Evolutionary conservation across 2,329 filamentous ascomycete species (phyloP).

Genomic region (Allantophomopsis cytisporea): DNA sequence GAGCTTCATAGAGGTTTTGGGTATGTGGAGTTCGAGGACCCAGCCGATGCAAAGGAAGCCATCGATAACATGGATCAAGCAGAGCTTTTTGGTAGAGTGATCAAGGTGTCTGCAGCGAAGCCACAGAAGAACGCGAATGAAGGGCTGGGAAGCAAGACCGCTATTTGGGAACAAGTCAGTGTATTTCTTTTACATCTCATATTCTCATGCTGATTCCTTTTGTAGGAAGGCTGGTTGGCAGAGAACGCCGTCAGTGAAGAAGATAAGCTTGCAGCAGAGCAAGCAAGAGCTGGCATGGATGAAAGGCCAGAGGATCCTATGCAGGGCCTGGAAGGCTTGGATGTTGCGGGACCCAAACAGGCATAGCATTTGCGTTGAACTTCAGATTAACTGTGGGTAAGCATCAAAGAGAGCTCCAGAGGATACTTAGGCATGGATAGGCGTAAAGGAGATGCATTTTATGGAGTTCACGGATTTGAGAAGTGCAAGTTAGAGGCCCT

Average conservation of each 20-base stretch:
- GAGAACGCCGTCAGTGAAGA: slow-evolving; percentile 78
- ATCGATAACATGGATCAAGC: slow-evolving; percentile 99
- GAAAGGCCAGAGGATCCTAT: slow-evolving; percentile 67
- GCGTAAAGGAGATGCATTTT: no score
- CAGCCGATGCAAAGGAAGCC: slow-evolving; percentile 78
- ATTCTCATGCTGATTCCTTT: slow-evolving; percentile 1
- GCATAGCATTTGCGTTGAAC: slow-evolving; percentile 27
- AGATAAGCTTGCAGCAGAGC: slow-evolving; percentile 48
- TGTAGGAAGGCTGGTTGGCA: slow-evolving; percentile 82
- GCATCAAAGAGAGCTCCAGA: no score
- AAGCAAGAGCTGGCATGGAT: slow-evolving; percentile 34
- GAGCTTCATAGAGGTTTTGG: slow-evolving; percentile 86
- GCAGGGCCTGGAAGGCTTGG: slow-evolving; percentile 86
- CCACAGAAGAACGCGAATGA: slow-evolving; percentile 80
- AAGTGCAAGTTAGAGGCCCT: no score
- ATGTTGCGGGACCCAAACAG: slow-evolving; percentile 83
- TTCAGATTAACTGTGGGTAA: no score
- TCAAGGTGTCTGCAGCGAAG: slow-evolving; percentile 88
- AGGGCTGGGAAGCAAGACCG: slow-evolving; percentile 82
- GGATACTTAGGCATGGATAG: background rate
- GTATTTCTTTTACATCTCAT: slow-evolving; percentile 14
- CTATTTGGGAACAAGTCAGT: slow-evolving; percentile 87
- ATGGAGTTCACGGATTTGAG: no score
- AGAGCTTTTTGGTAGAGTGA: slow-evolving; percentile 81
- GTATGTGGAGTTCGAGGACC: slow-evolving; percentile 86